Conservation (phyloP, 305 asterid species). For the Euphrasia arctica region DNA sequence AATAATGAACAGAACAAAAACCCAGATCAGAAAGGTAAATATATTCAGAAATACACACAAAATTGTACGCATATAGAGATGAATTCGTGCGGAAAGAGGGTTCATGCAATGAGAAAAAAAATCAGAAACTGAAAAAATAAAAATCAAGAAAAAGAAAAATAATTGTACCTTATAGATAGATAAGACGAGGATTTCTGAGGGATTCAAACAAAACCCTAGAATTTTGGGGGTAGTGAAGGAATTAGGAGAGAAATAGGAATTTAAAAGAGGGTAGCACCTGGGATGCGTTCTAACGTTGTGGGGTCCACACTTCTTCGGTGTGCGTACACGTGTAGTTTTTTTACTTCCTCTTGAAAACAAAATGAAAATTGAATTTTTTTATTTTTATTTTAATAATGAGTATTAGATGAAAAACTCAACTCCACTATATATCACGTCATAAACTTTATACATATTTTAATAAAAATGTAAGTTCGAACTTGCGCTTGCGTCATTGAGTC, state of each 20-base stretch:
- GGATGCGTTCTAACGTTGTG: too few species aligned
- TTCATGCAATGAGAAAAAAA: slow-evolving; percentile 8
- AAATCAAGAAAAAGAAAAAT: background rate
- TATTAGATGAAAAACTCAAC: too few species aligned
- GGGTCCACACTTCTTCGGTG: too few species aligned
- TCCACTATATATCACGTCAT: too few species aligned
- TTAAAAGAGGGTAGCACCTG: too few species aligned
- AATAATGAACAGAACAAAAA: slow-evolving; percentile 11
- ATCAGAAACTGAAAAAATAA: background rate
- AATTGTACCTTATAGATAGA: slow-evolving; percentile 19
- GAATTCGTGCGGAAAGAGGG: slow-evolving; percentile 19
- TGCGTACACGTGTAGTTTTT: too few species aligned
- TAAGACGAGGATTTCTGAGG: slow-evolving; percentile 20
- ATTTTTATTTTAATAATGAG: too few species aligned
- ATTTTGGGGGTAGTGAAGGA: slow-evolving; percentile 24
- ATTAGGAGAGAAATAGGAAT: background rate
- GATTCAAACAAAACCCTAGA: slow-evolving; percentile 34
- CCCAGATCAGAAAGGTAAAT: slow-evolving; percentile 16
- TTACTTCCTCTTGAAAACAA: too few species aligned
- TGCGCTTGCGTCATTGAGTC: too few species aligned
- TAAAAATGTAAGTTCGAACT: too few species aligned
- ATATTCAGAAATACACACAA: slow-evolving; percentile 8
- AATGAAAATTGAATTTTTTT: too few species aligned
- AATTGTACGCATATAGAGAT: slow-evolving; percentile 13
- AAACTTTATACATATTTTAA: too few species aligned